Base-by-base conservation (phyloP, 768 basidiomycete species). In the Boletus edulis region DNA sequence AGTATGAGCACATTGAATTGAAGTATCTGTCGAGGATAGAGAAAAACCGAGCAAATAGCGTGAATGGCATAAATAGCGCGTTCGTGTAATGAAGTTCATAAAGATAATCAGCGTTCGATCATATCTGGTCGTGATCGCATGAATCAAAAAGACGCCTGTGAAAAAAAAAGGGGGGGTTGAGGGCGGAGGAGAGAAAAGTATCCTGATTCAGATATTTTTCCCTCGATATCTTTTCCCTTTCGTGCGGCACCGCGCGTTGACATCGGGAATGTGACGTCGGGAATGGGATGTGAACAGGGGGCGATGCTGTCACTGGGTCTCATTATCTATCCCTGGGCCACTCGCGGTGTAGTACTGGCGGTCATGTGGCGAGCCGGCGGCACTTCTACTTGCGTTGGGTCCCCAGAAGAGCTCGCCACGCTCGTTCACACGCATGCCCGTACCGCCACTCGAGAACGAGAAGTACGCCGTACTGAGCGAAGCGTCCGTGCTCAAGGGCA, bases 31-130 rank as follows among this genome's bases (percentile, higher is more conserved):
- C 51, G 41, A 60, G 45, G 44, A 50, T 24, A 29, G 34, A 7
- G 34, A 1, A 32, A 35, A 43, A 42, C 51, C 3, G n/a, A 7
- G 4, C 1, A 37, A 17, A 47, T n/a, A 52, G 32, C 53, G 24
- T 64, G 42, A 62, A 62, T 62, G 52, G 56, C 65, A 60, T 66
- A 67, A 65, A 67, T 66, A 62, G 29, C 46, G 51, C 62, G 50
- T 50, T n/a, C 22, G 14, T 52, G 20, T 53, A 47, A 51, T 39
- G 31, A 61, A 45, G 18, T 40, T 67, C 58, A 66, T 66, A 65
- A 67, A 55, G 65, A 65, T 65, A 65, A 65, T 59, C 61, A 29
- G 42, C 31, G 46, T 58, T 51, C 44, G 48, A 29, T 58, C 48
- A 24, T 56, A 50, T 59, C 47, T 41, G 24, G 35, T 46, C 51